Base-by-base conservation (phyloP, 177 flowering plant species). In the Vitis hybrid region DNA sequence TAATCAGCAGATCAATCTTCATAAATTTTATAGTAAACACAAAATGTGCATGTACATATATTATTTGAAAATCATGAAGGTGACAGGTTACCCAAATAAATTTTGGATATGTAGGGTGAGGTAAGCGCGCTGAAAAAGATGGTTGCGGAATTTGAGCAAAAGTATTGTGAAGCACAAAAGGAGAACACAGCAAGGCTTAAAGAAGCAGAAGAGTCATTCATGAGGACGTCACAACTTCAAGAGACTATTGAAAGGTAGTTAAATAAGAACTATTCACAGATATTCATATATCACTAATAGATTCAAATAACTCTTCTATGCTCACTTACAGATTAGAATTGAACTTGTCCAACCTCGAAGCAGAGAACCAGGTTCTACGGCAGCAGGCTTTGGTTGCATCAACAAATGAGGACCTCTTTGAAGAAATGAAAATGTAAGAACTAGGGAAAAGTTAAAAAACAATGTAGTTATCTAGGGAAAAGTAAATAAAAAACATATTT, bases 341-440 rank as follows among this genome's bases (percentile, higher is more conserved):
- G 71, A 87, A 82, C 70, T 58, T 91, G 74, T 90, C 95, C 54
- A 91, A 82, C 79, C 79, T 90, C 50, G 97, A 91, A 79, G 81
- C 94, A 15, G 98, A 93, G 82, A 91, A 90, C 80, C 93, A 91
- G 76, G 92, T 93, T 69, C 87, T 93, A 34, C 89, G 97, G 49
- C 97, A 93, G 68, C 90, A 91, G 76, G 92, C 92, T 65, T 74
- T 91, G 77, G 93, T 74, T 69, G 83, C 86, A 71, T 80, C 94
- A 67, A 63, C 75, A 61, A 82, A 77, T 68, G 87, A 87, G 58
- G 88, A 85, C 11, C 80, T 83, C 76, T 79, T 83, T 52, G 88
- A 85, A 72, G 92, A 92, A 81, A 66, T 85, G 72, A 80, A 71
- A 77, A 71, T 59, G 96, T 91, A 71, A 80, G 87, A 56, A 58